Evolutionary conservation across 176 grass and related monocot species (phyloP), one percentile per base, ranked within the genome.

Genomic region (Rhynchospora tenuis): DNA sequence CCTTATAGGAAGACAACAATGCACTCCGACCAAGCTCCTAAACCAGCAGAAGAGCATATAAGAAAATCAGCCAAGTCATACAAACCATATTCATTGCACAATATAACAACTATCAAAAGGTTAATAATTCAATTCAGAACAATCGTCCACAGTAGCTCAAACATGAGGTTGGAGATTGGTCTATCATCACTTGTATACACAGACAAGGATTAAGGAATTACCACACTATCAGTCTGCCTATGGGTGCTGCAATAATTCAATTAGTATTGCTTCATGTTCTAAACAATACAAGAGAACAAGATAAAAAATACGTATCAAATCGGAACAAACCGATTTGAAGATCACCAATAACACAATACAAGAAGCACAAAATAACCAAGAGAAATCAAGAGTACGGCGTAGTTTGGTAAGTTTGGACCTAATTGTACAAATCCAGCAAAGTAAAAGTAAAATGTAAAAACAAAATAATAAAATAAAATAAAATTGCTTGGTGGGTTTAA

Each of bases 1-100:
- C 78, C 89, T 87, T 89, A 80, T 91, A 97, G n/a, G 83, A 78
- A 28, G 87, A 91, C 42, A 94, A 8, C 78, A 97, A 89, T 89
- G 83, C 81, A n/a, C 6, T 59, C 7, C 68, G 10, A 84, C 65
- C 77, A 28, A 88, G 87, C 68, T 84, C 89, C 95, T 97, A 79
- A 85, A 67, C 74, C 71, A 73, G 50, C 19, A 89, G 74, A 20
- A 58, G 3, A 46, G 60, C 61, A 54, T 82, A 87, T 83, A 54
- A 92, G 31, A 28, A 23, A 5, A 27, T 27, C n/a, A 83, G 65
- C 47, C 52, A 86, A 31, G 14, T 3, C 62, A 47, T 9, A 26
- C 57, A 46, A 55, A 29, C 13, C 48, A 54, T 7, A 76, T 54
- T 76, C 7, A 29, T 55, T 76, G 48, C 46, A 22, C 45, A 31